Conservation (phyloP, 2,329 filamentous ascomycete genomes). For the Claviceps sp. region DNA sequence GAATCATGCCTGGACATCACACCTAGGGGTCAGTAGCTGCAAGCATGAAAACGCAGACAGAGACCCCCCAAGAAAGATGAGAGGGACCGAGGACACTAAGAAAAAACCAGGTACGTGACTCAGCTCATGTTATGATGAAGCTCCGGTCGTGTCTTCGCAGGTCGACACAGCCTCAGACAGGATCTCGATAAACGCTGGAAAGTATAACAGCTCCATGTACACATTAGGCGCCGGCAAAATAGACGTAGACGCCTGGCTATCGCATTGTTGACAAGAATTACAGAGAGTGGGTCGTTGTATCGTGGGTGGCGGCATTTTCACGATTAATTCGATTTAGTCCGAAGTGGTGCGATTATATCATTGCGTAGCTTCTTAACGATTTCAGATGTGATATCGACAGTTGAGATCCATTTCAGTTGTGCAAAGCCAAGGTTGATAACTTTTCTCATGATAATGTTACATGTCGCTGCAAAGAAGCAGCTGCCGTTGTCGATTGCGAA, state of each 20-base stretch:
- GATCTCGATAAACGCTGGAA: not conserved
- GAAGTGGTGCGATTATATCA: slow-evolving; percentile 5
- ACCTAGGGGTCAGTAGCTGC: not conserved
- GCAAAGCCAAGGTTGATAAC: slow-evolving; percentile 14
- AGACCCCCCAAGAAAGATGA: not conserved
- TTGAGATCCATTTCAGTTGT: slow-evolving; percentile 14
- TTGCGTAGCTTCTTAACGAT: slow-evolving; percentile 4
- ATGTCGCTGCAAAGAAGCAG: slow-evolving; percentile 15
- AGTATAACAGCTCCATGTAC: not conserved
- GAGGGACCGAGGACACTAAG: not conserved
- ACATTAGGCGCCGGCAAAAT: not conserved
- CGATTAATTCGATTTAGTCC: slow-evolving; percentile 17
- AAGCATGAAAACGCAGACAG: not conserved
- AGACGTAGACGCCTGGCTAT: not conserved
- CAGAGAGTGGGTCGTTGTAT: slow-evolving; percentile 16
- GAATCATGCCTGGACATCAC: not conserved
- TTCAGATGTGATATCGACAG: slow-evolving; percentile 12
- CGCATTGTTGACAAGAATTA: slow-evolving; percentile 16
- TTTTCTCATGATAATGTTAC: slow-evolving; percentile 15
- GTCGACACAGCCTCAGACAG: not conserved
- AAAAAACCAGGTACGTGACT: slow-evolving; percentile 3
- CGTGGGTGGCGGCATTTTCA: slow-evolving; percentile 19
- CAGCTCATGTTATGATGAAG: not conserved
- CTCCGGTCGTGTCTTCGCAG: not conserved
- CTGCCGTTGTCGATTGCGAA: slow-evolving; percentile 19